Evolutionary conservation across 2,329 filamentous ascomycete genomes (phyloP), one percentile per base, ranked within the genome.

Genomic region (Akanthomyces uredinophilus): DNA sequence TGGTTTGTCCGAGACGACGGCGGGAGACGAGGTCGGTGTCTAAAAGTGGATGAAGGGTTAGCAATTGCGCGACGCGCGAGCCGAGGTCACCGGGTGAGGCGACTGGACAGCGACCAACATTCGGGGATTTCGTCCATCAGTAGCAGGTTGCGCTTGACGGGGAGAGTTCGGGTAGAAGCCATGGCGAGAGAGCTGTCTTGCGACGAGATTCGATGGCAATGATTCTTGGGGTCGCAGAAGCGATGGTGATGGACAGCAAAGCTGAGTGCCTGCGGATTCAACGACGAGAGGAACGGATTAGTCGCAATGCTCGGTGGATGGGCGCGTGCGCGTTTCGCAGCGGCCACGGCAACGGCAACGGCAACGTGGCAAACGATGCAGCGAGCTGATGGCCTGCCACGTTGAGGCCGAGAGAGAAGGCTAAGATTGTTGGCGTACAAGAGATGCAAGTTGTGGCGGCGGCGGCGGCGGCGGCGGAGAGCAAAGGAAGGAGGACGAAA

Each of bases 1-100:
- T 90, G 27, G 95, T 99, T 78, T 96, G 93, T 52, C 94, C 95
- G 51, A 99, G 83, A 68, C 94, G 90, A 71, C 95, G 90, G 72
- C 92, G 88, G 74, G 88, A 81, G 66, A 97, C 86, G 61, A 97
- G 87, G 64, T 91, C 88, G 65, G 81, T 74, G 75, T 89, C 89
- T 92, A 70, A 1, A 52, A 18, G 58, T 51, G n/a, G 29, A 43
- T 44, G 50, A 53, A 29, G 55, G 18, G 24, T 50, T 65, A 56
- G 60, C 35, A 44, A 35, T 29, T 24, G 44, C 27, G 29, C 44
- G 20, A 22, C 22, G 6, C 43, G 63, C 59, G 64, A 66, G 65
- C 63, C 66, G 54, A 16, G 47, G 7, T 20, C 66, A 43, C 62
- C 64, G 50, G 55, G 65, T 69, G 53, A 70, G 67, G 58, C 37